Evolutionary conservation across 23 red algal genomes (phyloP), one percentile per base, ranked within the genome.

Genomic region (Agarophyton chilense): DNA sequence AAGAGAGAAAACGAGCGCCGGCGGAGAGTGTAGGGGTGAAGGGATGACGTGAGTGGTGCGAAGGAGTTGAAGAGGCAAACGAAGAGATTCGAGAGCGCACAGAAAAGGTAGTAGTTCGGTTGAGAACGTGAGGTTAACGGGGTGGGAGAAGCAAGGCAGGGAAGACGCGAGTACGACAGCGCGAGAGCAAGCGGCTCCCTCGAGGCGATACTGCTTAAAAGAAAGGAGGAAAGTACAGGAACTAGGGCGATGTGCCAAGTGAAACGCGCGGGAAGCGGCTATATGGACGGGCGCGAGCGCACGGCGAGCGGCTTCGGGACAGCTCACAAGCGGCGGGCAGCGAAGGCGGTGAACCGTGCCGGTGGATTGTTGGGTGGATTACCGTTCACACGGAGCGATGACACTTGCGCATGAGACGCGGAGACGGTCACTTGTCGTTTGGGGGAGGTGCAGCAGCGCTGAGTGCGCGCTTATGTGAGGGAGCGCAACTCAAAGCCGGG

Each of bases 181-280:
- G 41, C 32, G n/a, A 2, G 18, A 41, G 34, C 4, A 2, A 42
- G 64, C 64, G n/a, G 64, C 14, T 16, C 16, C 0, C 64, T 2
- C n/a, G 41, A 32, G 47, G 68, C 68, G 17, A 18, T 39, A 36
- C 60, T 17, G 60, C 60, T 65, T 65, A 65, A 65, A 65, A 65
- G 1, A 29, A 36, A 65, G 18, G 31, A 0, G 44, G 12, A 12
- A 47, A 6, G n/a, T n/a, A n/a, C n/a, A n/a, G n/a, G n/a, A n/a
- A n/a, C n/a, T n/a, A n/a, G n/a, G 22, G 55, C 55, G 22, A 25
- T 25, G 55, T 65, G 60, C 60, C 60, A 65, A 65, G 60, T 65
- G 32, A 65, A 65, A 65, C 25, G 60, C 31, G 31, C 60, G 60
- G 60, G 60, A 65, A 65, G 21, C 52, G 18, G 12, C 21, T 22